phyloP scores from a whole-genome alignment of 2,329 filamentous ascomycete species.

The Beauveria scarabaeidicola region DNA sequence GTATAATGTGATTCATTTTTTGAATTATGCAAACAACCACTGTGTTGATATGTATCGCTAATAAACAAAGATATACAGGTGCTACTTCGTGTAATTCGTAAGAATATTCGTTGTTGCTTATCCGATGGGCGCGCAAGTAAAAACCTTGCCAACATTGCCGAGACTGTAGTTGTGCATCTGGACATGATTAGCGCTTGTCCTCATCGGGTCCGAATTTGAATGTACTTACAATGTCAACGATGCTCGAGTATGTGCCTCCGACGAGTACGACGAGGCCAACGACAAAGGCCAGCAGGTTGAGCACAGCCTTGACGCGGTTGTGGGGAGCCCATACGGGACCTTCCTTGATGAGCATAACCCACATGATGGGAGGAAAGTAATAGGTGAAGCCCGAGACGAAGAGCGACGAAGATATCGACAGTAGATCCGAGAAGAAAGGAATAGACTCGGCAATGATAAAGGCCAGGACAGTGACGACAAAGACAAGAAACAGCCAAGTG shows the following conservation, averaged over 20 bases:
- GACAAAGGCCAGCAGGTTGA: slow-evolving; percentile 21
- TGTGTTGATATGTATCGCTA: background rate
- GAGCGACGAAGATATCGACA: slow-evolving; percentile 45
- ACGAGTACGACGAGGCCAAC: slow-evolving; percentile 26
- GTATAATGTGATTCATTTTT: background rate
- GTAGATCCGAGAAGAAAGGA: slow-evolving; percentile 61
- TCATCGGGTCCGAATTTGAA: background rate
- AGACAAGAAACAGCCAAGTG: slow-evolving; percentile 52
- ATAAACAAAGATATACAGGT: background rate
- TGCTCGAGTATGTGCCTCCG: slow-evolving; percentile 25
- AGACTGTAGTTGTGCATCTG: slow-evolving; percentile 20
- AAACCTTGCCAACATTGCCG: slow-evolving; percentile 20
- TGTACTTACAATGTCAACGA: slow-evolving; percentile 24
- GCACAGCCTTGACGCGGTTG: slow-evolving; percentile 20
- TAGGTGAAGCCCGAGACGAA: slow-evolving; percentile 40
- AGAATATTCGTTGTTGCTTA: background rate
- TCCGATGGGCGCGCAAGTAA: slow-evolving; percentile 20
- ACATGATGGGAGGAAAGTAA: slow-evolving; percentile 34
- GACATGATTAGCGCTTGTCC: slow-evolving; percentile 10
- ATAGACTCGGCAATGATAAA: slow-evolving; percentile 67
- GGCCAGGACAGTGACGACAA: slow-evolving; percentile 50
- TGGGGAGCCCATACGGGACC: slow-evolving; percentile 22
- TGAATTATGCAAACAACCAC: background rate
- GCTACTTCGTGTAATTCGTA: background rate
- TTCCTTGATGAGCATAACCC: slow-evolving; percentile 31